These are phyloP conservation scores for Penicillium sp. DNA, from an alignment of 2,329 filamentous ascomycete genomes.

Conservation along the genomic window DNA sequence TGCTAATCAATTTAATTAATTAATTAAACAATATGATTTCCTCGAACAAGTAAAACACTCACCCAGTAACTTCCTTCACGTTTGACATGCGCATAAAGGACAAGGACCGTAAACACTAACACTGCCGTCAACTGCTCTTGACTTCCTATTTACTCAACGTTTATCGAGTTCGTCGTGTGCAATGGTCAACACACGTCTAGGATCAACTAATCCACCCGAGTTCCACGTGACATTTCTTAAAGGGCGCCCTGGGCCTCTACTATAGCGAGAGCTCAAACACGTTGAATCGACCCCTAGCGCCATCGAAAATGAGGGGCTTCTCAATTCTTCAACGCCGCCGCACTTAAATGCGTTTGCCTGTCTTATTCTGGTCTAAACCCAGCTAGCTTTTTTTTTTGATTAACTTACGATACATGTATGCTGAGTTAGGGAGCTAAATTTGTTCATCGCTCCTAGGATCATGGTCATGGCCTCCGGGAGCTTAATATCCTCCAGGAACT, in stretches of 20 bases:
- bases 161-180: background rate
- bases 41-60: background rate
- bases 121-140: background rate
- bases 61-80: background rate
- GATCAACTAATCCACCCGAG: background rate
- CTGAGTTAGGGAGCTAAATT: no score
- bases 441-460: no score
- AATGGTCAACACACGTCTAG: background rate
- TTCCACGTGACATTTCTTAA: background rate
- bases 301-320: no score
- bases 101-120: background rate
- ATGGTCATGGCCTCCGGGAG: no score
- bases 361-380: no score
- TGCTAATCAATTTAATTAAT: no score
- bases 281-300: background rate
- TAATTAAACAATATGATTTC: no score
- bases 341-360: no score
- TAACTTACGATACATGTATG: no score
- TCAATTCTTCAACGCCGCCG: background rate
- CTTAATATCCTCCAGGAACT: no score
- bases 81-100: background rate
- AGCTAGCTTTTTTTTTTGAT: no score
- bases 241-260: no score
- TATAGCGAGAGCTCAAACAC: background rate
- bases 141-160: conserved; percentile 1